Conservation (phyloP, 23 red algal genomes). For the Rhodosorus marinus region DNA sequence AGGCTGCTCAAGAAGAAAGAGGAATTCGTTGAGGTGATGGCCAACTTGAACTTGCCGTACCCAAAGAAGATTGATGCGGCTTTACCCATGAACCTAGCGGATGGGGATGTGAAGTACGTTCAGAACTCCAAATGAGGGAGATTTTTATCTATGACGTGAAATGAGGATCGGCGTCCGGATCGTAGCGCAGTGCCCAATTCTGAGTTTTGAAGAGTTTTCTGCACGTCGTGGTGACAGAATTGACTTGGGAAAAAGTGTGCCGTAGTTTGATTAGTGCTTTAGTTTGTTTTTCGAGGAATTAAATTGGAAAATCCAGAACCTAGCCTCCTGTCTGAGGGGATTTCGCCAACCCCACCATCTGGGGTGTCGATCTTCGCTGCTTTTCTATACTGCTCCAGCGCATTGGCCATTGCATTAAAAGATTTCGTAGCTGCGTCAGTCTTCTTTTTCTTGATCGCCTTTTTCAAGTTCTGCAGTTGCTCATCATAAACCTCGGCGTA, state of each 20-base stretch:
- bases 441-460: conserved; percentile 32
- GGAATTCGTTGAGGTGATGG: conserved; percentile 41
- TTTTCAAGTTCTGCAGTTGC: conserved; percentile 14
- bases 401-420: conserved; percentile 13
- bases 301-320: conserved; percentile 59
- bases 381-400: conserved; percentile 21
- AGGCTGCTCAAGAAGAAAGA: conserved; percentile 10
- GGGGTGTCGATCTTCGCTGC: conserved; percentile 21
- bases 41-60: conserved; percentile 20
- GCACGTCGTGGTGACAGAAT: no score
- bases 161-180: no score
- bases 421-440: conserved; percentile 7
- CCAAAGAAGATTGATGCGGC: conserved; percentile 44
- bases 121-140: no score
- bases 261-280: no score
- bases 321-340: conserved; percentile 20
- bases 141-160: no score
- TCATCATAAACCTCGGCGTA: conserved; percentile 24
- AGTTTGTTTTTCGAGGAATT: no score
- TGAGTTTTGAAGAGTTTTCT: no score
- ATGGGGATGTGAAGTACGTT: no score
- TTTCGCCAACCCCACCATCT: conserved; percentile 52
- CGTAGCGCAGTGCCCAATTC: no score
- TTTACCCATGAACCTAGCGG: conserved; percentile 41
- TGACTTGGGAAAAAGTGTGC: no score